phyloP scores from a whole-genome alignment of 768 basidiomycete genomes.

The Lyophyllum atratum region DNA sequence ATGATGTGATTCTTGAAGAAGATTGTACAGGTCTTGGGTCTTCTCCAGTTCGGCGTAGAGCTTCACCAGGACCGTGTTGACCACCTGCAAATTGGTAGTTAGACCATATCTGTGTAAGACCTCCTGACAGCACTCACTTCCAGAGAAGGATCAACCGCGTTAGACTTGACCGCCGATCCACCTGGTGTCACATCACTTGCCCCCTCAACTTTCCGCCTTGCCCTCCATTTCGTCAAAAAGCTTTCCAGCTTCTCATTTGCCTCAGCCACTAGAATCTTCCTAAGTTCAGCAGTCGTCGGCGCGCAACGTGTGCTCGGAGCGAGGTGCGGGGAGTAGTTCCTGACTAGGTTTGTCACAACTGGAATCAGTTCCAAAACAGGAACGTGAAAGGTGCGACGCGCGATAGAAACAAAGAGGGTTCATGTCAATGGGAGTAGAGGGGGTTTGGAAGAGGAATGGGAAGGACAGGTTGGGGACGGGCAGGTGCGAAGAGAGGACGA shows the following conservation, averaged over 20 bases:
- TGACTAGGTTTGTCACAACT: constrained; percentile 90
- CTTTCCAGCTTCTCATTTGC: constrained; percentile 76
- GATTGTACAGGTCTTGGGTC: constrained; percentile 57
- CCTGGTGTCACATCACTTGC: constrained; percentile 15
- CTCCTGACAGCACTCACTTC: constrained; percentile 13
- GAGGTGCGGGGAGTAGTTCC: constrained; percentile 90
- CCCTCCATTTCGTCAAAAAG: constrained; percentile 65
- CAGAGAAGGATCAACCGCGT: constrained; percentile 8
- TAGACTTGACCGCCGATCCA: constrained; percentile 3
- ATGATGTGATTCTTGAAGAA: constrained; percentile 57
- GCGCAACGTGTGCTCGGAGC: constrained; percentile 66
- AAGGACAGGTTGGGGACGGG: constrained; percentile 15
- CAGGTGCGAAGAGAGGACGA: constrained; percentile 16
- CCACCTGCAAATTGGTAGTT: constrained; percentile 43
- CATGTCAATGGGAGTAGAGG: constrained; percentile 28
- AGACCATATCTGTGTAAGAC: background rate
- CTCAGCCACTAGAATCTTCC: constrained; percentile 59
- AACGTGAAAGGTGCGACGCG: constrained; percentile 32
- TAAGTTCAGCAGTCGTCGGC: constrained; percentile 69
- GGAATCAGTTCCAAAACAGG: constrained; percentile 67
- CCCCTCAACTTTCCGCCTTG: constrained; percentile 40
- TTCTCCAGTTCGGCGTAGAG: constrained; percentile 65
- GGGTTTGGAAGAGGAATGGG: constrained; percentile 9
- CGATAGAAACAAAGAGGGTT: constrained; percentile 23
- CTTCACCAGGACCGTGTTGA: constrained; percentile 84